A percentile compares a stretch with the other conserved stretches of the same genome.
These are phyloP conservation scores for Zygosaccharomyces sapae DNA, from an alignment of 1,139 yeast genomes.

Conservation along the genomic window DNA sequence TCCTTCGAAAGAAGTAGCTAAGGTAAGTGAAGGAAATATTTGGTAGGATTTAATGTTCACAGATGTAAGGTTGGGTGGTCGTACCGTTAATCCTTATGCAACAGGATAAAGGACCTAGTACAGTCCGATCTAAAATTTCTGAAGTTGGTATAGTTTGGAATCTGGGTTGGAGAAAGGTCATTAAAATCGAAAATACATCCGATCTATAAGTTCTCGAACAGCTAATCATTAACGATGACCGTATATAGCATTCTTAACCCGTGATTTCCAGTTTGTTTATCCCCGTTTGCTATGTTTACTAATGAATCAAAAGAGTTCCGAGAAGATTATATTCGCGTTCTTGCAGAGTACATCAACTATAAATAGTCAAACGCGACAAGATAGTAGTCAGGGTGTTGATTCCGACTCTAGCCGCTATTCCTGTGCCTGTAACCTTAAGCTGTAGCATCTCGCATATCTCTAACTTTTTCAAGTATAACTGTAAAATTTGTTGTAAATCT, in stretches of 20 bases:
- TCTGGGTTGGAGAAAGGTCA: too few relatives aligned
- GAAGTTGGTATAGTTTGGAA: too few relatives aligned
- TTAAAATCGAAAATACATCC: not conserved
- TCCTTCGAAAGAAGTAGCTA: not conserved
- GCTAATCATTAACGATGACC: not conserved
- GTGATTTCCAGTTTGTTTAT: not conserved
- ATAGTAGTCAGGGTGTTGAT: not conserved
- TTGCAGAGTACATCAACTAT: not conserved
- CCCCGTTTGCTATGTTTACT: not conserved
- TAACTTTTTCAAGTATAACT: not conserved
- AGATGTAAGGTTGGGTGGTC: too few relatives aligned
- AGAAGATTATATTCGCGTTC: not conserved
- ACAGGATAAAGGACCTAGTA: too few relatives aligned
- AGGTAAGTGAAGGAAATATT: not conserved
- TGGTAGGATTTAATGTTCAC: too few relatives aligned
- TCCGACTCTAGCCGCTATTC: not conserved
- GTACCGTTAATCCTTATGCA: too few relatives aligned
- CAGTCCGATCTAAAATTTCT: too few relatives aligned
- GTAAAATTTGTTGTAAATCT: not conserved
- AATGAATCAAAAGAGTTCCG: not conserved
- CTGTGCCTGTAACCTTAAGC: not conserved
- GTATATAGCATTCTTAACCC: not conserved
- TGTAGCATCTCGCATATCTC: too few relatives aligned
- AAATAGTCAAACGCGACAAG: constrained; percentile 7
- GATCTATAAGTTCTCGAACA: not conserved